Evolutionary conservation across 192 early-diverging fungal genomes (phyloP), one percentile per base, ranked within the genome.

Genomic region (Backusella circina): DNA sequence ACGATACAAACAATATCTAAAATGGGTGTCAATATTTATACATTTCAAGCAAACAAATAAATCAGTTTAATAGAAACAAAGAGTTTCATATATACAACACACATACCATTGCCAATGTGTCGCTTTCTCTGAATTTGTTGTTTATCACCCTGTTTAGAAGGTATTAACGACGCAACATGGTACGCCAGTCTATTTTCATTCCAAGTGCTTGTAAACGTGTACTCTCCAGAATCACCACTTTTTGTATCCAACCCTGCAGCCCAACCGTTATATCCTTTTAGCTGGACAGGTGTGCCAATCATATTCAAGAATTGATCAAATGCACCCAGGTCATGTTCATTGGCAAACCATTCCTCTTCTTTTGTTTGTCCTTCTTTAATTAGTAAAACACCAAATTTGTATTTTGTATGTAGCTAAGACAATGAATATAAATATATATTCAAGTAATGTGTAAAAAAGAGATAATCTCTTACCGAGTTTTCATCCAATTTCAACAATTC

Each of bases 301-400:
- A 91, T 90, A 32, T 88, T 81, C 51, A 95, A 83, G 74, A 95
- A 94, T 30, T 86, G 76, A 37, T 91, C 84, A 77, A 88, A 88
- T 23, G 78, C 69, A 12, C 83, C 83, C 0, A 92, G 80, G 75
- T 84, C 85, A 68, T 85, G 77, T 57, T 86, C 74, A 79, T 95
- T 95, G 30, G 82, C 77, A 72, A 95, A 90, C 93, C 92, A 92
- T 72, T 95, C 91, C 66, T 91, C 90, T 80, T 95, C 94, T 37
- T 82, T 90, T 26, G 85, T 85, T 77, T 95, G 94, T 8, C 88
- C 88, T n/a, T 87, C 80, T 38, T 73, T 86, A 6, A 93, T 82
- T 74, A 91, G 86, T 23, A 89, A 85, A 4, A 95, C 91, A n/a
- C 94, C 94, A 87, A 95, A 91, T 73, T 95, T 95, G 82, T 93